Evolutionary conservation across 2,329 filamentous ascomycete genomes (phyloP).

Genomic region (Colletotrichum sp.): DNA sequence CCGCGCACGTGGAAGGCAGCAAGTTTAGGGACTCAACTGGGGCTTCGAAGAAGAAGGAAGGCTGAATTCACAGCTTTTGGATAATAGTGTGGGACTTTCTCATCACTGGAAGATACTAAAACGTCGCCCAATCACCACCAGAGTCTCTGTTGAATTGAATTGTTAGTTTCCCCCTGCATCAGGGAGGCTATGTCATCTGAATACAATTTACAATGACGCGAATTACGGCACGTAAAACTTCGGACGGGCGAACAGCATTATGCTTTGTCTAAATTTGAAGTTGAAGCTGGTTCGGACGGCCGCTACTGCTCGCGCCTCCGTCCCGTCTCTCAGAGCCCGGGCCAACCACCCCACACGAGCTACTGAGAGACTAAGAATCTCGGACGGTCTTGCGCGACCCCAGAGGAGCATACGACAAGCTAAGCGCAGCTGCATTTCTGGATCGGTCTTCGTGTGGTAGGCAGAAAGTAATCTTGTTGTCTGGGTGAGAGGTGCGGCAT

Average conservation of each 20-base stretch:
- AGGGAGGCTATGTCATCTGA: neutral
- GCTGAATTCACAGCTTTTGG: neutral
- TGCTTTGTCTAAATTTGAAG: neutral
- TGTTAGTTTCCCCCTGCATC: neutral
- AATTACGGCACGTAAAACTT: neutral
- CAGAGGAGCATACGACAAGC: neutral
- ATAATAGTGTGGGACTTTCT: neutral
- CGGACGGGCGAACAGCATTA: neutral
- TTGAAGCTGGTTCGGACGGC: neutral
- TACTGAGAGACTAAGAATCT: neutral
- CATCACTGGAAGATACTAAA: neutral
- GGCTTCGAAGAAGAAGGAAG: too few species aligned
- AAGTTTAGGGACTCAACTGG: fast-evolving
- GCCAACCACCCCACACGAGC: neutral
- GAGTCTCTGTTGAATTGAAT: neutral
- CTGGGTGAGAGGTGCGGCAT: neutral
- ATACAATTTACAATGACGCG: neutral
- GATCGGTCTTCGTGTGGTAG: neutral
- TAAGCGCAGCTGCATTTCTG: neutral
- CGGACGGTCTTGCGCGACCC: neutral
- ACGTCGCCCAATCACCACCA: fast-evolving
- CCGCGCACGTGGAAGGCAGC: neutral
- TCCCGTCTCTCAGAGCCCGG: neutral
- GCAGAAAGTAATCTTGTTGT: neutral
- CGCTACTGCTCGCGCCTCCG: neutral